Percentiles rank a stretch among this genome's conserved stretches.
Conservation (phyloP, 2,329 filamentous ascomycete species). For the Apiospora kogelbergensis region DNA sequence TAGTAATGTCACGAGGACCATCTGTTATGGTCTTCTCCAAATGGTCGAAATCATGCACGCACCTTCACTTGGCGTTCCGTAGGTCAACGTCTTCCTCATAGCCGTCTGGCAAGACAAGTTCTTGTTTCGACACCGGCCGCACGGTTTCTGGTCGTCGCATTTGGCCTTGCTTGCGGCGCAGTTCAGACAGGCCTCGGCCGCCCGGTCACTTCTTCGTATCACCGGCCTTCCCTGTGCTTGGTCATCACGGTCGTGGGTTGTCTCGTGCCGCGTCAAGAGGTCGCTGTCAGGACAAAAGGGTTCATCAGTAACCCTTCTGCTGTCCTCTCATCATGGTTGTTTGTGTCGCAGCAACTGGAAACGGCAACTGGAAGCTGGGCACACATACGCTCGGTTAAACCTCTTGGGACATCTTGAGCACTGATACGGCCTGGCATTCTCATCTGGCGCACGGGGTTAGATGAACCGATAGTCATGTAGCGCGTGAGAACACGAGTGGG, state of each 20-base stretch:
- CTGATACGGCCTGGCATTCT: constrained; percentile 29
- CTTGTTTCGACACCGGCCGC: constrained; percentile 26
- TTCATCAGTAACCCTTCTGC: not conserved
- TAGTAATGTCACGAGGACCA: not conserved
- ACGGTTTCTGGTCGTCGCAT: constrained; percentile 30
- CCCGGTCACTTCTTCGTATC: constrained; percentile 28
- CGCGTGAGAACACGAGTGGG: not conserved
- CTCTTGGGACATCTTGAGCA: constrained; percentile 29
- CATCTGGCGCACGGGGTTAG: constrained; percentile 17
- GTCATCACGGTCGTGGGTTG: constrained; percentile 29
- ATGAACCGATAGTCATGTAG: not conserved
- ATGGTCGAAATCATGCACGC: not conserved
- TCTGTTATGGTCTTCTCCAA: not conserved
- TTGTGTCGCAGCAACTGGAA: not conserved
- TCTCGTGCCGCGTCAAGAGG: constrained; percentile 29
- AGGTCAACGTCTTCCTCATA: constrained; percentile 18
- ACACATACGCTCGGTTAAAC: constrained; percentile 29
- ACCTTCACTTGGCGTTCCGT: constrained; percentile 20
- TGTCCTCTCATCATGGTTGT: not conserved
- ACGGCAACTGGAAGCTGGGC: not conserved
- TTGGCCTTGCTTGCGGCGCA: constrained; percentile 30
- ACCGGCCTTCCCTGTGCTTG: constrained; percentile 23
- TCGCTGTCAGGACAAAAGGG: constrained; percentile 18
- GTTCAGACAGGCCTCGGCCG: constrained; percentile 26
- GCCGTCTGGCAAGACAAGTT: constrained; percentile 24